Conservation (phyloP, 2,329 filamentous ascomycete species). For the Neofusicoccum umdonicola region DNA sequence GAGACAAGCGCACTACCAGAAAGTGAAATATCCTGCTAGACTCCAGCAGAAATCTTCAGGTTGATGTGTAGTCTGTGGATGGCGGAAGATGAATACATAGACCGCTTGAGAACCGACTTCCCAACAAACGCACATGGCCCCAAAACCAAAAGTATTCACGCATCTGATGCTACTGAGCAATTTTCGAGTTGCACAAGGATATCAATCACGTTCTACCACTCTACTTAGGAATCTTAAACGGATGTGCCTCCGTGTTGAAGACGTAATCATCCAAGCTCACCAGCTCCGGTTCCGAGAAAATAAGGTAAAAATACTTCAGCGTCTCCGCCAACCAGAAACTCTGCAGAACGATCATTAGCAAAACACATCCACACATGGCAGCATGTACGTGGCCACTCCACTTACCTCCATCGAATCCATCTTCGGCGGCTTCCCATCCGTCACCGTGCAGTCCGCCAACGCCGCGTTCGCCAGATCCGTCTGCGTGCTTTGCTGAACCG, state of each 20-base stretch:
- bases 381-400: neutral
- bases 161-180: too few relatives aligned
- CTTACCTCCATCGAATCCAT: conserved; percentile 46
- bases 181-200: too few relatives aligned
- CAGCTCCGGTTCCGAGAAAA: conserved; percentile 43
- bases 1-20: too few relatives aligned
- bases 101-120: too few relatives aligned
- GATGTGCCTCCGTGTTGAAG: conserved; percentile 51
- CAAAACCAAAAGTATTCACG: too few relatives aligned
- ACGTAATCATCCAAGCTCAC: conserved; percentile 48
- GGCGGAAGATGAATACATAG: too few relatives aligned
- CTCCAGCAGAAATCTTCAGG: too few relatives aligned
- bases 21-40: too few relatives aligned
- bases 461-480: conserved; percentile 48
- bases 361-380: too few relatives aligned
- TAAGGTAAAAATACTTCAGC: conserved; percentile 50
- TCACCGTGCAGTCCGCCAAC: conserved; percentile 41
- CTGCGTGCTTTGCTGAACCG: conserved; percentile 42
- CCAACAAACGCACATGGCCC: too few relatives aligned
- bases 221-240: conserved; percentile 34
- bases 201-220: neutral
- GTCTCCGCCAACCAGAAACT: conserved; percentile 52
- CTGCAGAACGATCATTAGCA: conserved; percentile 22
- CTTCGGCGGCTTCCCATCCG: conserved; percentile 33
- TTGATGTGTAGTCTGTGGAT: too few relatives aligned